A percentile compares a stretch with the other conserved stretches of the same genome.
These are phyloP conservation scores for Guillardia theta DNA, from an alignment of 78 protist genomes.

Conservation along the genomic window DNA sequence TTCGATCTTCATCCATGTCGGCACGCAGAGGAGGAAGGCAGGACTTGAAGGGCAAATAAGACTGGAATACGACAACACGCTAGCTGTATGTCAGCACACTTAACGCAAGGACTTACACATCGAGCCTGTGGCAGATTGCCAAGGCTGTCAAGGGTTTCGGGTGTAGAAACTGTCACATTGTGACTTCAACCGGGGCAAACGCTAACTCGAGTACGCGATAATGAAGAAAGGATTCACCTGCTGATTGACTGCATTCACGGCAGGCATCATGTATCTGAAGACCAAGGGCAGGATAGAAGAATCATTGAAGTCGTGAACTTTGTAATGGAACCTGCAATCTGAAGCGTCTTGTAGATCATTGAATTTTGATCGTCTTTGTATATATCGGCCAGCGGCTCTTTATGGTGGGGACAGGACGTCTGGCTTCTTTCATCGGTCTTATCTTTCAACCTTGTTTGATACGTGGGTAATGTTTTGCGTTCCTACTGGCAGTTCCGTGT, in stretches of 20 bases:
- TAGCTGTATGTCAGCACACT: neutral
- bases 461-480: no score
- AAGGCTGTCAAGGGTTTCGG: neutral
- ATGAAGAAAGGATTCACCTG: no score
- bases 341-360: neutral
- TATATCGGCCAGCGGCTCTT: neutral
- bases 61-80: neutral
- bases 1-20: neutral
- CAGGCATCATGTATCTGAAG: neutral
- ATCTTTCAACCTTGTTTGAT: no score
- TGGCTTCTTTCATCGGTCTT: neutral
- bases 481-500: no score
- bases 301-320: neutral
- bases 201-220: neutral
- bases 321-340: neutral
- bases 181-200: neutral
- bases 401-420: neutral
- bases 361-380: neutral
- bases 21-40: neutral
- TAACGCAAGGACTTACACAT: neutral
- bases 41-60: neutral
- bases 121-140: neutral
- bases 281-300: neutral
- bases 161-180: neutral
- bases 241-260: no score